Percentiles rank a stretch among this genome's conserved stretches.
Conservation (phyloP, 495 filamentous ascomycete genomes). For the Penicillium herquei region DNA sequence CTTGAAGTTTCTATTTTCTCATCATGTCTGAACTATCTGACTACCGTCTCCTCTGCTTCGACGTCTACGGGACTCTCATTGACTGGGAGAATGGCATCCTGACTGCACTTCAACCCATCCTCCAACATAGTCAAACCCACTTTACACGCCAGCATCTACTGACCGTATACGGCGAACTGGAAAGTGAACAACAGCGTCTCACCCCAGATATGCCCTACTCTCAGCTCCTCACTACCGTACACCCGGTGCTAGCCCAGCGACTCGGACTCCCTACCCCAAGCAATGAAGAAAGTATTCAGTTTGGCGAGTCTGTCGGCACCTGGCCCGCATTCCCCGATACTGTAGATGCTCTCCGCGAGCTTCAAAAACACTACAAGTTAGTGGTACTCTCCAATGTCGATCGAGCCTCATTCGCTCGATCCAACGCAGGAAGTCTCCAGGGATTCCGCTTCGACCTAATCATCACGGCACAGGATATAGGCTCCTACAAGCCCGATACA, state of each 20-base stretch:
- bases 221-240: constrained; percentile 51
- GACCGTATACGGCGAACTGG: constrained; percentile 39
- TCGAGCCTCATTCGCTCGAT: constrained; percentile 55
- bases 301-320: constrained; percentile 54
- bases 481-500: constrained; percentile 69
- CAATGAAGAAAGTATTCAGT: constrained; percentile 25
- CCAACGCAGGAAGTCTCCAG: constrained; percentile 49
- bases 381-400: constrained; percentile 74
- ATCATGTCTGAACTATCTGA: constrained; percentile 35
- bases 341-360: constrained; percentile 52
- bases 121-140: constrained; percentile 35
- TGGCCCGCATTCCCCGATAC: constrained; percentile 71
- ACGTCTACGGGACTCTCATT: constrained; percentile 81
- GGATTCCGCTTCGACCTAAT: constrained; percentile 61
- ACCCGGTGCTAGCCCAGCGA: constrained; percentile 42
- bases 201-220: constrained; percentile 58
- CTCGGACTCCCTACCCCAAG: constrained; percentile 38
- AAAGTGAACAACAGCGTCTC: constrained; percentile 42
- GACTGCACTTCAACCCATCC: constrained; percentile 39
- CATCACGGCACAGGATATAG: constrained; percentile 73
- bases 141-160: constrained; percentile 43
- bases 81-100: constrained; percentile 64
- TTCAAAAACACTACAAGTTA: constrained; percentile 63
- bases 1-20: neutral
- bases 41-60: constrained; percentile 63